These are phyloP conservation scores for Botrytis pseudocinerea DNA, from an alignment of 2,329 filamentous ascomycete species.

Conservation along the genomic window DNA sequence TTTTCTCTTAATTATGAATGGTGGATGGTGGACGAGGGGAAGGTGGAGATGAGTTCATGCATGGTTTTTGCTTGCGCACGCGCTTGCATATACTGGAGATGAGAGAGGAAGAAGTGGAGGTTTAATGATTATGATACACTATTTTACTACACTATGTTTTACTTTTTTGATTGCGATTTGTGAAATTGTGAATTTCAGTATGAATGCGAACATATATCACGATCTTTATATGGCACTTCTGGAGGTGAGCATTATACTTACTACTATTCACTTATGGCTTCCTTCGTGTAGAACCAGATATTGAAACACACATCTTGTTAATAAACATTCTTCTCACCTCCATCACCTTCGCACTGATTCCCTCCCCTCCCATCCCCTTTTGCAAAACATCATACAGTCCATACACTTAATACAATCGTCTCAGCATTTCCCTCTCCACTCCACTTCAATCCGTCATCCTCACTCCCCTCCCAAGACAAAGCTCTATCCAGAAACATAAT, in stretches of 20 bases:
- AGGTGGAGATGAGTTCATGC: conserved; percentile 2
- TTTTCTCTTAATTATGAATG: conserved; percentile 18
- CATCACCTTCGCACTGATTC: neutral
- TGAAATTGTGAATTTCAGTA: neutral
- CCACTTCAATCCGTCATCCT: neutral
- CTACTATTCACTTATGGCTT: neutral
- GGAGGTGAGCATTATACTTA: neutral
- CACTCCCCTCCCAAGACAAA: neutral
- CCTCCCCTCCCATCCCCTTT: neutral
- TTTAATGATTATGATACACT: conserved; percentile 15
- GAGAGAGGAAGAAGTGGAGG: neutral
- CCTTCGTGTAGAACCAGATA: neutral
- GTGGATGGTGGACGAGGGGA: neutral
- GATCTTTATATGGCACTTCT: neutral
- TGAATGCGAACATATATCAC: neutral
- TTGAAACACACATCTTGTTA: neutral
- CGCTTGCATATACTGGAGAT: neutral
- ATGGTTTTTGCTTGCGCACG: neutral
- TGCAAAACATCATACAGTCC: too few relatives aligned
- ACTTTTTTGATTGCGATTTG: neutral
- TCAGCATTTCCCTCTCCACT: neutral
- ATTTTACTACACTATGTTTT: neutral
- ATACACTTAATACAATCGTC: too few relatives aligned
- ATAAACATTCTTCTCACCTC: neutral
- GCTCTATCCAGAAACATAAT: neutral